Evolutionary conservation across 441 rosid genomes (phyloP).

Genomic region (Geranium incanum): DNA sequence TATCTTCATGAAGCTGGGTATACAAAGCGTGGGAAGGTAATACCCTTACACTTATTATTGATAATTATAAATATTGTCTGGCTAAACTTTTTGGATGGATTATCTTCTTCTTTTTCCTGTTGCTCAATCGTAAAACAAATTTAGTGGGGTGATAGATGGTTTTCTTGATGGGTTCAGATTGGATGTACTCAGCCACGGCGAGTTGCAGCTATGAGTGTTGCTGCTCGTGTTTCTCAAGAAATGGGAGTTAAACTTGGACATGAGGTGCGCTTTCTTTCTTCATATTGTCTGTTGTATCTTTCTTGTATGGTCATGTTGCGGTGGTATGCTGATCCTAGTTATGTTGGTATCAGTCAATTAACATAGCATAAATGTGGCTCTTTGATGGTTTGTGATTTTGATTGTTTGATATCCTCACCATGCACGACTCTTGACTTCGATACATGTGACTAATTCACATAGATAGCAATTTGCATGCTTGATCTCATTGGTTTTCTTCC

Average conservation of each 20-base stretch:
- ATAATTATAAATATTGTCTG: neutral
- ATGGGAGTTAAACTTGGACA: conserved; percentile 98
- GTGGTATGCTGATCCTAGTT: neutral
- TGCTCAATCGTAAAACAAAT: neutral
- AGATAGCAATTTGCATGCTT: neutral
- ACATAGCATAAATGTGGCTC: neutral
- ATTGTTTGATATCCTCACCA: neutral
- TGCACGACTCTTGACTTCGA: neutral
- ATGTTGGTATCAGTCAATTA: neutral
- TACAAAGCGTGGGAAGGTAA: conserved; percentile 86
- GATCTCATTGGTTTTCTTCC: conserved; percentile 3
- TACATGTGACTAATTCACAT: neutral
- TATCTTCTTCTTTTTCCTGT: neutral
- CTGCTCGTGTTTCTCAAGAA: conserved; percentile 97
- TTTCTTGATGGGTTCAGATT: conserved; percentile 33
- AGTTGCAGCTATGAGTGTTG: conserved; percentile 99
- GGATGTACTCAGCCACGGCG: conserved; percentile 97
- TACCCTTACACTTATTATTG: conserved; percentile 5
- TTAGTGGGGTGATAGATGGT: neutral
- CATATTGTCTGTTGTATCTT: neutral
- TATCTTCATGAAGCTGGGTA: conserved; percentile 97
- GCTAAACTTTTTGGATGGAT: neutral
- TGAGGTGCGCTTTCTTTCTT: conserved; percentile 39
- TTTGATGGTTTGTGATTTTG: neutral
- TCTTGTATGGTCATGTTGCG: neutral